Conservation (phyloP, 257 asterid genomes). For the Solanum lignicaule region DNA sequence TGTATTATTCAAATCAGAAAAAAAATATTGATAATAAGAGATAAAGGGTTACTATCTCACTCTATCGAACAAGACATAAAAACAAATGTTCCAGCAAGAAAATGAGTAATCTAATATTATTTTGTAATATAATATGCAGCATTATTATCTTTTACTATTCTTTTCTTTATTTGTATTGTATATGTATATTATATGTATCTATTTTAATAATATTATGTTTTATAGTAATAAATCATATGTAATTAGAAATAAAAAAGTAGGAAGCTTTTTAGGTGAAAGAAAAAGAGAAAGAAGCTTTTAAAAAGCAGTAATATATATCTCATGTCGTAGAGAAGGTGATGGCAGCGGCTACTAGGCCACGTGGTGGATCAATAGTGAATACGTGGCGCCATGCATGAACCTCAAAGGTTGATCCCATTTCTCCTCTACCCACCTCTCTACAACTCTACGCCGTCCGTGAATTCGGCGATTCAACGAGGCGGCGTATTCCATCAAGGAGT, state of each 20-base stretch:
- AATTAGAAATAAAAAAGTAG: background rate
- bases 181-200: too few species aligned
- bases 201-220: too few species aligned
- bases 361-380: background rate
- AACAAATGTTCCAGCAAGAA: too few species aligned
- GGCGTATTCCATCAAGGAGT: background rate
- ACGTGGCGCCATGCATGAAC: conserved; percentile 16
- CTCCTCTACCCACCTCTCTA: background rate
- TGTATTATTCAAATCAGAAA: too few species aligned
- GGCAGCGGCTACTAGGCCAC: conserved; percentile 3
- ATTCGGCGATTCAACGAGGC: background rate
- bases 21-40: too few species aligned
- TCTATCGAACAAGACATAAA: too few species aligned
- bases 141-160: too few species aligned
- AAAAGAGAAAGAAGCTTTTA: background rate
- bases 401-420: background rate
- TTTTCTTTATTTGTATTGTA: too few species aligned
- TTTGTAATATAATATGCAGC: too few species aligned
- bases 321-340: background rate
- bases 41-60: too few species aligned
- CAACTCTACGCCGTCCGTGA: conserved; percentile 1
- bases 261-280: background rate
- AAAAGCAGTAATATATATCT: background rate
- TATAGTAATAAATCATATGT: too few species aligned
- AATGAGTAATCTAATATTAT: too few species aligned